Base-by-base conservation (phyloP, 2,329 filamentous ascomycete genomes). In the Diaporthe ilicicola region DNA sequence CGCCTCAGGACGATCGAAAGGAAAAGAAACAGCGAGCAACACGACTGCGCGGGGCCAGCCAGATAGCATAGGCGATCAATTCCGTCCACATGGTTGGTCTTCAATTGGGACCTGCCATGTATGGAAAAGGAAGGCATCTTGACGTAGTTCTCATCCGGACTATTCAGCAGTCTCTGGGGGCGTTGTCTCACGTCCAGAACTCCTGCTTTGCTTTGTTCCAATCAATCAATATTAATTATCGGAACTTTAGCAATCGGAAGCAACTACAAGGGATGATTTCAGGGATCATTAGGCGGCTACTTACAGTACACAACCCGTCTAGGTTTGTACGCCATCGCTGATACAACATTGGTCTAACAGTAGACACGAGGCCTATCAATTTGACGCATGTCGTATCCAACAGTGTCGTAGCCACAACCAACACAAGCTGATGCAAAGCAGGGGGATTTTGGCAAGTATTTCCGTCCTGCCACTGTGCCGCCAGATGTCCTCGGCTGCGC, bases 201-300 rank as follows among this genome's bases (percentile, higher is more conserved):
- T 24, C 19, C 4, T 34, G 34, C 15, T 50, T 37, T 34, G 12
- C 46, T 17, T n/a, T 29, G 29, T 22, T 34, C 48, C 27, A 50
- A 64, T 64, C 27, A 50, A 64, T 64, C 59, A 37, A 50, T 37
- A 34, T 37, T 64, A 15, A 50, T 50, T 64, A 13, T 64, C 15
- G 29, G n/a, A 5, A 37, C 9, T 29, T 44, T 17, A 32, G 29
- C 44, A 24, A 2, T 37, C 44, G 32, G 8, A 34, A 22, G 59
- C 29, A 12, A 44, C 59, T 34, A 42, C 27, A 27, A 50, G n/a
- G 59, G 29, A 29, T 50, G 59, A 12, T 17, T 6, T 34, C 22
- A 37, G 15, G 34, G 42, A 48, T 17, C 9, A 13, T 17, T 15
- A 13, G n/a, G 17, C 42, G n/a, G 44, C 59, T 37, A n/a, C n/a